Evolutionary conservation across 345 rosid genomes (phyloP), one percentile per base, ranked within the genome.

Genomic region (Acer yangbiense): DNA sequence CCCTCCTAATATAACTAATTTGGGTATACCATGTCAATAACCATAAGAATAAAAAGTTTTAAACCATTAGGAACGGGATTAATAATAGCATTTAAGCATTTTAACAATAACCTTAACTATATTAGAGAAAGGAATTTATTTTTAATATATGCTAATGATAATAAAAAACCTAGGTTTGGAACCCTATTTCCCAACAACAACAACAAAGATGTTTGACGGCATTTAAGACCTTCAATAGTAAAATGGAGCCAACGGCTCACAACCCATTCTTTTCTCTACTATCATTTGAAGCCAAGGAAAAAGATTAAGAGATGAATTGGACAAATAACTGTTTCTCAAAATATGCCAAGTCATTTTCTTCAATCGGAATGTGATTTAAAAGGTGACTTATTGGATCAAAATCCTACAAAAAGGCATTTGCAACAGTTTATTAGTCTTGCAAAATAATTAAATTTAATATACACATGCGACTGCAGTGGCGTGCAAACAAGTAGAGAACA

Each of bases 331-430:
- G 99, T 68, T 89, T 90, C 82, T 97, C 98, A 83, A 93, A 97
- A 83, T 85, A 87, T 68, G 83, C 85, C 75, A 89, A 69, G 72
- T 91, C 98, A 54, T 78, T 86, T 80, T 89, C 93, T 77, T 90
- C 95, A 48, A 84, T 69, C 4, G 98, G 97, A 67, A 89, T 82
- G 79, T 89, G 89, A 89, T 92, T 97, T 83, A 97, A 81, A 44
- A 93, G 75, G 79, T 94, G 95, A 79, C 82, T 90, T 7, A 94
- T 82, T 23, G 98, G 94, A 90, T 97, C 99, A 83, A 97, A 97
- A 44, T 86, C 92, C 99, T 96, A 89, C 82, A 88, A 10, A 27
- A 46, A 82, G 72, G 65, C 39, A 78, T 62, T 32, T 55, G 43
- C 44, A 44, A 55, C 2, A 55, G n/a, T 54, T 54, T 18, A 52